Evolutionary conservation across 2,329 filamentous ascomycete genomes (phyloP), one percentile per base, ranked within the genome.

Genomic region (Arthrobotrys entomopaga): DNA sequence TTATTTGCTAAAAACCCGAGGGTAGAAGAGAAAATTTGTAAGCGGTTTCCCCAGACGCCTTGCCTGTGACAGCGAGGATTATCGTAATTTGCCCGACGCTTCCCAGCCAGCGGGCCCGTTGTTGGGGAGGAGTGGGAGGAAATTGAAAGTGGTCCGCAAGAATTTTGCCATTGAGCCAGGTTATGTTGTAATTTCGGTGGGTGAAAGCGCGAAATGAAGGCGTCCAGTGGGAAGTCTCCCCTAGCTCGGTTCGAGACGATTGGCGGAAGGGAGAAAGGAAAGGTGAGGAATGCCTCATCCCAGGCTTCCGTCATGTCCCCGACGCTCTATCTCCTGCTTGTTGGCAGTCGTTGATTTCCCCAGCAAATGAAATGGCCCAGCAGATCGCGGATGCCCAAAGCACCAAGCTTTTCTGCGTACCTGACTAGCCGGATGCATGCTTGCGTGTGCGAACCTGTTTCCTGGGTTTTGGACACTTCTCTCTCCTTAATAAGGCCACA

Each of bases 401-500:
- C 24, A 29, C 34, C 49, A 65, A 57, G 61, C 49, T 53, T 61
- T 60, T 40, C 10, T 24, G 24, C 8, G 56, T 50, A 24, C 48
- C 49, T 67, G 65, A 53, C 56, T 52, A 40, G 53, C 43, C 52
- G 15, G 53, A 43, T 26, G 53, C 53, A 57, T 29, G 52, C 40
- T 56, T 56, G 52, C 26, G 26, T 56, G 52, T 19, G 61, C 59
- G 59, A 46, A n/a, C 66, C 60, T 34, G 59, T 26, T 29, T 54
- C 40, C 57, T 52, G 50, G 50, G 49, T 29, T 19, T 46, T 63
- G 65, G 65, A 61, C 63, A 56, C 61, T 61, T 66, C 61, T 66
- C 6, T 34, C 69, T 61, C 69, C 69, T 73, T 66, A 73, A 73
- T 73, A 65, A 61, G 60, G 53, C 16, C 19, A 53, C 50, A 54